Conservation (phyloP, 2,329 filamentous ascomycete genomes). For the Trichoderma citrinoviride region DNA sequence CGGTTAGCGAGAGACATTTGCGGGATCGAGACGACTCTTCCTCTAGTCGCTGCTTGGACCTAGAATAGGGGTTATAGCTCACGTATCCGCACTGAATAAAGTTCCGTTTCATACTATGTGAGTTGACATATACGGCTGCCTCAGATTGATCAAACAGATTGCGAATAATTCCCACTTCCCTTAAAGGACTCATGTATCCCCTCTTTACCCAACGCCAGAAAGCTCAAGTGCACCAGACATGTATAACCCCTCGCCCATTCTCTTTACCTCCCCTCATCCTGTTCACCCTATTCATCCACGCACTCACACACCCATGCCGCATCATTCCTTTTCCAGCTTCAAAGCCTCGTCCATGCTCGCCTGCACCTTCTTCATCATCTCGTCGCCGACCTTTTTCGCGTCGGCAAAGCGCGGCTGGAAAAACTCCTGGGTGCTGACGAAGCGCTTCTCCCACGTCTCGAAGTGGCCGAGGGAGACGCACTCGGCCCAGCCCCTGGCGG, state of each 20-base stretch:
- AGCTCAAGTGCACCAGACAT: background rate
- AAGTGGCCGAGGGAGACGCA: slow-evolving; percentile 90
- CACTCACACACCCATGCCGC: background rate
- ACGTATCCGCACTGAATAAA: background rate
- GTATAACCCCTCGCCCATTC: background rate
- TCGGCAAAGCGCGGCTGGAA: slow-evolving; percentile 88
- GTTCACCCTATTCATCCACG: background rate
- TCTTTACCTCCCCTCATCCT: background rate
- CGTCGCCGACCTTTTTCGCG: slow-evolving; percentile 83
- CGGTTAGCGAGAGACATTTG: background rate
- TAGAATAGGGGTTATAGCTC: background rate
- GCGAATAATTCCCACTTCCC: background rate
- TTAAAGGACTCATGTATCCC: background rate
- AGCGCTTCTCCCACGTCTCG: slow-evolving; percentile 87
- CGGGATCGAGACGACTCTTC: background rate
- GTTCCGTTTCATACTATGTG: background rate
- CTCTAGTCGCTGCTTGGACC: background rate
- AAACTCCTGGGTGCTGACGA: slow-evolving; percentile 84
- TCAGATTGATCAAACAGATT: background rate
- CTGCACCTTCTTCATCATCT: slow-evolving; percentile 95
- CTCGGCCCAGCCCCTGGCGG: slow-evolving; percentile 92
- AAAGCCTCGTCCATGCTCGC: slow-evolving; percentile 61
- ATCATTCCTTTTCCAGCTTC: slow-evolving; percentile 10
- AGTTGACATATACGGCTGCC: background rate
- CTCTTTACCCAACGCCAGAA: background rate